phyloP scores from a whole-genome alignment of 1,284 basidiomycete species.

The Filobasidium uniguttulatum region DNA sequence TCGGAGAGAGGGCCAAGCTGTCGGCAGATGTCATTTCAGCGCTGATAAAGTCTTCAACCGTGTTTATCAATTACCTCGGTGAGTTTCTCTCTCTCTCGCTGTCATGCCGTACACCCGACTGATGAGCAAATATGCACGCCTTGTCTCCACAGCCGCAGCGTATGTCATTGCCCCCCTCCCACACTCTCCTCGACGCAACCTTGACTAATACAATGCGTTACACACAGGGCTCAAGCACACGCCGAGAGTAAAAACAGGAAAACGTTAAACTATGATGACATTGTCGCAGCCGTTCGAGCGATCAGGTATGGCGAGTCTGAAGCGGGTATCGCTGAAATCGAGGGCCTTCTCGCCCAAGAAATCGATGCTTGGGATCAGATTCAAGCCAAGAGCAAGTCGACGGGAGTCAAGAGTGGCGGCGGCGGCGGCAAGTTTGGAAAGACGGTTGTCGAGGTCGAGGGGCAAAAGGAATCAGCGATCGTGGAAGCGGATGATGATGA shows the following conservation, averaged over 20 bases:
- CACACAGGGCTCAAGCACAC: not conserved
- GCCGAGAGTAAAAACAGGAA: not conserved
- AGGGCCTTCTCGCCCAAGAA: not conserved
- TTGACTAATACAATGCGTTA: not conserved
- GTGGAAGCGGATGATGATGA: no score
- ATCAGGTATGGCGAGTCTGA: not conserved
- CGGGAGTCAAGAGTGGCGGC: no score
- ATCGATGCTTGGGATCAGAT: no score
- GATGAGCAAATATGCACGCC: not conserved
- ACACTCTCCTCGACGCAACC: not conserved
- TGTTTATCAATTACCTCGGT: conserved; percentile 85
- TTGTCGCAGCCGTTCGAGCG: not conserved
- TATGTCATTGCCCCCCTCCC: not conserved
- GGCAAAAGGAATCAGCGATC: no score
- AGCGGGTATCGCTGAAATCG: not conserved
- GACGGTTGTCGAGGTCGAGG: no score
- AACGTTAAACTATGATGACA: not conserved
- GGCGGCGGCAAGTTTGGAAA: no score
- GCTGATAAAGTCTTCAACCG: conserved; percentile 67
- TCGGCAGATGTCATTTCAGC: conserved; percentile 73
- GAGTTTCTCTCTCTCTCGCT: conserved; percentile 24
- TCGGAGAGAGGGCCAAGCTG: conserved; percentile 69
- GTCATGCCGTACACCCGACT: not conserved
- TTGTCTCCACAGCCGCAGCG: not conserved
- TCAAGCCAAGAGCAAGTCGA: no score